Conservation (phyloP, 1,284 basidiomycete genomes). For the Clitocybe nebularis region DNA sequence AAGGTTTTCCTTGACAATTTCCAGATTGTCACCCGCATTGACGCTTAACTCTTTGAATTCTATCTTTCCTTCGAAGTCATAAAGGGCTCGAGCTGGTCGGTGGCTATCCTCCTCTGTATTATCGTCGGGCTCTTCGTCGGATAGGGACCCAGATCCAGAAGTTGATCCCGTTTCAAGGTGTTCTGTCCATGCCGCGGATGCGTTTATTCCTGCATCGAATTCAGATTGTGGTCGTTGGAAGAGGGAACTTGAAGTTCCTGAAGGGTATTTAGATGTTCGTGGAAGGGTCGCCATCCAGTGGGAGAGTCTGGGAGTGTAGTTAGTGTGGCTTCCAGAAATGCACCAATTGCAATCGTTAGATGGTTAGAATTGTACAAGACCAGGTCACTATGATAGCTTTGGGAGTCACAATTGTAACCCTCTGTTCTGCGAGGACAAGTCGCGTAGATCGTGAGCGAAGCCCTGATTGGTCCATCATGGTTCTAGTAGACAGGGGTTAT, state of each 20-base stretch:
- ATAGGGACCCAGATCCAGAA: slow-evolving; percentile 24
- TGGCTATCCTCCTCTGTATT: slow-evolving; percentile 38
- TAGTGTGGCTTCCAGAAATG: too few relatives aligned
- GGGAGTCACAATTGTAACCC: too few relatives aligned
- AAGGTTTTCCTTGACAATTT: slow-evolving; percentile 60
- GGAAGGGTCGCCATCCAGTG: slow-evolving; percentile 26
- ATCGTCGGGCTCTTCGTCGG: slow-evolving; percentile 33
- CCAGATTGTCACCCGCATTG: slow-evolving; percentile 60
- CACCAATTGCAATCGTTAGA: too few relatives aligned
- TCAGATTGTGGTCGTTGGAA: slow-evolving; percentile 35
- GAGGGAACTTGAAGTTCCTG: slow-evolving; percentile 15
- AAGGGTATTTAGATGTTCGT: slow-evolving; percentile 19
- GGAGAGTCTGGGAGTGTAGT: too few relatives aligned
- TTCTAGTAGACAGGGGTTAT: too few relatives aligned
- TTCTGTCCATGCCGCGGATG: slow-evolving; percentile 71
- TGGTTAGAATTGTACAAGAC: too few relatives aligned
- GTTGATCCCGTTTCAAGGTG: slow-evolving; percentile 41
- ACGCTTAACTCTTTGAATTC: slow-evolving; percentile 68
- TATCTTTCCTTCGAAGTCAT: slow-evolving; percentile 67
- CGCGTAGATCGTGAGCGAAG: too few relatives aligned
- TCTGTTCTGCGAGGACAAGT: too few relatives aligned
- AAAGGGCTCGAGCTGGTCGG: slow-evolving; percentile 60
- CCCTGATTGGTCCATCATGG: too few relatives aligned
- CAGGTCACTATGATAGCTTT: too few relatives aligned
- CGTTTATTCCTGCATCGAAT: slow-evolving; percentile 74